Conservation (phyloP, 495 filamentous ascomycete genomes). For the Aspergillus diversus region DNA sequence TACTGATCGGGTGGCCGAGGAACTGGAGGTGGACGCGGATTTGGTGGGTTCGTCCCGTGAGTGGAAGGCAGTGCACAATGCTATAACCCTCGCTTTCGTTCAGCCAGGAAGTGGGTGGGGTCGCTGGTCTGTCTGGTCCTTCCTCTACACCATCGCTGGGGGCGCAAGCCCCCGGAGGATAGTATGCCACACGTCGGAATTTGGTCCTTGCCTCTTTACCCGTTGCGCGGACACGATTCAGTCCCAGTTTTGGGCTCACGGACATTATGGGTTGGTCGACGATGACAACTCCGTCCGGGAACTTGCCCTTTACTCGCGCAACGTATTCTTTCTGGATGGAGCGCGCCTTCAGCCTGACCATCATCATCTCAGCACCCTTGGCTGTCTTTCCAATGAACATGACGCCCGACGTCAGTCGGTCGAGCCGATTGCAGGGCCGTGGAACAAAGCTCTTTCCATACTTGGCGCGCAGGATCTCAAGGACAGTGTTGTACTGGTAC, state of each 20-base stretch:
- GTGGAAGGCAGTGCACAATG: conserved; percentile 89
- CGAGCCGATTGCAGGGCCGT: conserved; percentile 89
- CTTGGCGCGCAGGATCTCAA: conserved; percentile 89
- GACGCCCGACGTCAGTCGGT: conserved; percentile 89
- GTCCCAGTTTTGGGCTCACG: conserved; percentile 91
- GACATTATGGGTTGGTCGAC: conserved; percentile 93
- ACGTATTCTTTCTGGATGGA: conserved; percentile 93
- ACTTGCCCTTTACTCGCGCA: conserved; percentile 86
- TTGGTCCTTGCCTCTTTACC: conserved; percentile 89
- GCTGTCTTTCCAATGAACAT: conserved; percentile 95
- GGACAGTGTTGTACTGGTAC: conserved; percentile 90
- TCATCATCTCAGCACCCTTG: conserved; percentile 77
- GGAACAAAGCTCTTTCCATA: conserved; percentile 71
- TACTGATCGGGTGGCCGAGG: conserved; percentile 90
- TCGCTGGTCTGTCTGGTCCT: conserved; percentile 37
- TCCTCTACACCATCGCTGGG: conserved; percentile 23
- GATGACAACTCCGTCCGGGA: conserved; percentile 77
- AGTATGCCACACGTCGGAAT: conserved; percentile 88
- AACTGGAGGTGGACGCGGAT: conserved; percentile 94
- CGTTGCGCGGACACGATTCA: conserved; percentile 90
- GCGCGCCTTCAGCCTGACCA: conserved; percentile 68
- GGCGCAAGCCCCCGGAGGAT: conserved; percentile 54
- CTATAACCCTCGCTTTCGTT: conserved; percentile 73
- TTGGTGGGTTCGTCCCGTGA: conserved; percentile 95
- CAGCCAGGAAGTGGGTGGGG: conserved; percentile 31